Base-by-base conservation (phyloP, 2,329 filamentous ascomycete genomes). In the Rosellinia necatrix region DNA sequence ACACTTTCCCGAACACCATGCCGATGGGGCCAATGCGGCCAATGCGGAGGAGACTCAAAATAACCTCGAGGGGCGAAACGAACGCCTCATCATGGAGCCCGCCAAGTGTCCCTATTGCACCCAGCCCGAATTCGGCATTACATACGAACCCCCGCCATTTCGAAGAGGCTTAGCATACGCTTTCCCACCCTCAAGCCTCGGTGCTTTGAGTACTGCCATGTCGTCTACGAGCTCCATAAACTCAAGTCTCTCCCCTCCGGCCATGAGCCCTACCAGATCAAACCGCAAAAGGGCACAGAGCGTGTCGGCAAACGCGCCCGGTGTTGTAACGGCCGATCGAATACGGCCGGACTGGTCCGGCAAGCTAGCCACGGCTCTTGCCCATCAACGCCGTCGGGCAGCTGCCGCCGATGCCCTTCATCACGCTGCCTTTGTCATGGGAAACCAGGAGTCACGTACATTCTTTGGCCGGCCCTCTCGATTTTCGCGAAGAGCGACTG, bases 71-170 rank as follows among this genome's bases (percentile, higher is more conserved):
- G 80, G 83, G 54, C 72, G 74, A 2, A 78, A 81, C 0, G 84
- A 86, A 49, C 82, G 89, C 70, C 80, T 99, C 13, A 88, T 96
- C 1, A 97, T 92, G 6, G 93, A 97, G 69, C 90, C 94, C 2
- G 91, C 94, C 1, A 85, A 88, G 21, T 99, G 94, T 70, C 94
- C 94, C 0, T 99, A 97, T 73, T 99, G 94, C 72, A 91, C 94
- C 47, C 91, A 94, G 64, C 86, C 91, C 1, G 93, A 99, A 63
- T 97, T 97, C 70, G 94, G 94, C 42, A 89, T 99, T n/a, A 96
- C 91, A 0, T 99, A 97, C 71, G 86, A 93, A 4, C 82, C 92
- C 10, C 94, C 94, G 2, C 86, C 90, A 0, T 97, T 97, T 76
- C 87, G 92, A 21, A 82, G 92, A 61, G 94, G 94, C 1, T 75